Percentiles rank a stretch among this genome's conserved stretches.
These are phyloP conservation scores for Stellera chamaejasme DNA, from an alignment of 345 rosid genomes.

Conservation along the genomic window DNA sequence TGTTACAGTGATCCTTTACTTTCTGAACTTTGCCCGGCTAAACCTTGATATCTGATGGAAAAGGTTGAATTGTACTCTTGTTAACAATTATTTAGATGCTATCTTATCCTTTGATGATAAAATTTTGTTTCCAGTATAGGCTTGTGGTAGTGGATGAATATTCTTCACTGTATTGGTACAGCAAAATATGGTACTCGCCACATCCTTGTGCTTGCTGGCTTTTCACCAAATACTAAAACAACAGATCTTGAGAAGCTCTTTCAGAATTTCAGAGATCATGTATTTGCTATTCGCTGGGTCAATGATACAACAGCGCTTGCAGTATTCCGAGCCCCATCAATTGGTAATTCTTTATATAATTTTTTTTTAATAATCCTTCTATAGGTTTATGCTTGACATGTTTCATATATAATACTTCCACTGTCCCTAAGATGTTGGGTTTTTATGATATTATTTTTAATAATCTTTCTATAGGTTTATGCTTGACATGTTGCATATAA, in stretches of 20 bases:
- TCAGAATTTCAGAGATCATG: conserved; percentile 45
- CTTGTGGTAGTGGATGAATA: not conserved
- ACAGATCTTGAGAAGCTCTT: conserved; percentile 73
- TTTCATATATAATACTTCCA: too few relatives aligned
- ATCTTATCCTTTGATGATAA: too few relatives aligned
- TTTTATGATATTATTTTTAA: not conserved
- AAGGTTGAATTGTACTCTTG: too few relatives aligned
- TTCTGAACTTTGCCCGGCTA: too few relatives aligned
- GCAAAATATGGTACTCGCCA: conserved; percentile 77
- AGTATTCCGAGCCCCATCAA: conserved; percentile 66
- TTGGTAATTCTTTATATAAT: conserved; percentile 32
- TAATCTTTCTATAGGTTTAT: not conserved
- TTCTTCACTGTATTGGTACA: conserved; percentile 23
- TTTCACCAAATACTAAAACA: conserved; percentile 71
- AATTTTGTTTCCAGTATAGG: too few relatives aligned
- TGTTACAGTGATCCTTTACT: too few relatives aligned
- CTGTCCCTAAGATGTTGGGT: not conserved
- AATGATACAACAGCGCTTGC: conserved; percentile 87
- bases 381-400: not conserved
- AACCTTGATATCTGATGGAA: too few relatives aligned
- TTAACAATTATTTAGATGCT: too few relatives aligned
- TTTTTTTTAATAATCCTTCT: not conserved
- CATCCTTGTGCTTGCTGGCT: conserved; percentile 71
- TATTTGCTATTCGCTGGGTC: conserved; percentile 78
- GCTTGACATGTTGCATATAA: too few relatives aligned